Evolutionary conservation across 2,329 filamentous ascomycete genomes (phyloP), one percentile per base, ranked within the genome.

Genomic region (Aspergillus sp.): DNA sequence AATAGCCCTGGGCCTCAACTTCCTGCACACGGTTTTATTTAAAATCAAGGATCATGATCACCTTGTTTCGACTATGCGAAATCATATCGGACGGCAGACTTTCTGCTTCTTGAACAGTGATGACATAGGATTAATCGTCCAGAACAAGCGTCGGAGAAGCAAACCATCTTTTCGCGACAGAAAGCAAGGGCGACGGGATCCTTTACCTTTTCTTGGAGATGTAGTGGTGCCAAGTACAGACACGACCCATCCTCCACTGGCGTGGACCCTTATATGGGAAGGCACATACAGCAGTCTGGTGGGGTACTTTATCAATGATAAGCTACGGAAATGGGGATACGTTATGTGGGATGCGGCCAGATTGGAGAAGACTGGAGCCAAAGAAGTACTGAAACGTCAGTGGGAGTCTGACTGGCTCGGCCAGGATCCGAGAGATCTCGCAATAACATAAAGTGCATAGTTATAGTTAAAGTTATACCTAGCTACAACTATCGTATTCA

Each of bases 281-380:
- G 56, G 53, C 15, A 59, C 54, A 1, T 60, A 62, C 30, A 61
- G 61, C 17, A 62, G 59, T 21, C 17, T 54, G 42, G 54, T 44
- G 36, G 62, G 59, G 44, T 51, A 36, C 27, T 57, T 23, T 23
- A 15, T 56, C n/a, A 13, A 19, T 3, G 23, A 59, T n/a, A 11
- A 30, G 23, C 21, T 61, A 13, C 47, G 42, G n/a, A 25, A 38
- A 10, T 67, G 62, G 64, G 68, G 65, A 11, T 70, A 68, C 48
- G 60, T 65, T 17, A 62, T 68, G 57, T 70, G 68, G 66, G 64
- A 70, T 57, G 59, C 60, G 7, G 36, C 17, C 8, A 59, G 66
- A 30, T 32, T 70, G 15, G 60, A 67, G 49, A 25, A 39, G 23
- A 54, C 51, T 17, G 55, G 61, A 8, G 53, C 56, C 2, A 39